Conservation (phyloP, 352 stramenopile genomes). For the Stephanocyclus meneghinianus region DNA sequence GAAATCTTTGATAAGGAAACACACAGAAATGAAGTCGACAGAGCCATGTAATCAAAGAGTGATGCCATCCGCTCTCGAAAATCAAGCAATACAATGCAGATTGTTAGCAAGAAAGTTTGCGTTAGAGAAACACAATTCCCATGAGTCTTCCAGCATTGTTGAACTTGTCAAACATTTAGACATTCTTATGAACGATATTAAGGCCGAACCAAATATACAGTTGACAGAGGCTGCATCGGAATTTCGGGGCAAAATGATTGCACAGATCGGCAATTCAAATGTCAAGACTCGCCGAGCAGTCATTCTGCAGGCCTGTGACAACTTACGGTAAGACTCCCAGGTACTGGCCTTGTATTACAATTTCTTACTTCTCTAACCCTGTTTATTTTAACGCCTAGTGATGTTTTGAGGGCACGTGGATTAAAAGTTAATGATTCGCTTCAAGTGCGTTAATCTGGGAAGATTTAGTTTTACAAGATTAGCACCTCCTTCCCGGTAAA, state of each 20-base stretch:
- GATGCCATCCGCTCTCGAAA: constrained; percentile 33
- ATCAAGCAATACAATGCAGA: constrained; percentile 55
- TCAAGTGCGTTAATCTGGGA: too few relatives aligned
- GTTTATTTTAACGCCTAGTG: constrained; percentile 19
- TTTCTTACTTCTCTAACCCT: not conserved
- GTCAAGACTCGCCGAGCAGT: not conserved
- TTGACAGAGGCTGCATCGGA: constrained; percentile 39
- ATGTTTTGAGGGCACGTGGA: constrained; percentile 62
- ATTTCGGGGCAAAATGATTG: constrained; percentile 43
- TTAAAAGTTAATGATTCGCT: constrained; percentile 57
- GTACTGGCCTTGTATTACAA: not conserved
- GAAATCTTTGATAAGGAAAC: constrained; percentile 45
- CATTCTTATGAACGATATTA: constrained; percentile 31
- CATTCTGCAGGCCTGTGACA: constrained; percentile 60
- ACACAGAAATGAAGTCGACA: not conserved
- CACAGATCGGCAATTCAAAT: constrained; percentile 31
- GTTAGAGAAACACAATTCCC: constrained; percentile 28
- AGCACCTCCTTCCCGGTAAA: too few relatives aligned
- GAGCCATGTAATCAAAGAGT: constrained; percentile 6
- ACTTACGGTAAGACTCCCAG: constrained; percentile 42
- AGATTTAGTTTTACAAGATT: too few relatives aligned
- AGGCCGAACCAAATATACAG: constrained; percentile 13
- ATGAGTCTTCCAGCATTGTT: constrained; percentile 1
- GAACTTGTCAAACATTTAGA: constrained; percentile 24
- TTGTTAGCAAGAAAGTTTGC: constrained; percentile 56